Evolutionary conservation across 148 eudicot genomes (phyloP).

Genomic region (Oxyria digyna): DNA sequence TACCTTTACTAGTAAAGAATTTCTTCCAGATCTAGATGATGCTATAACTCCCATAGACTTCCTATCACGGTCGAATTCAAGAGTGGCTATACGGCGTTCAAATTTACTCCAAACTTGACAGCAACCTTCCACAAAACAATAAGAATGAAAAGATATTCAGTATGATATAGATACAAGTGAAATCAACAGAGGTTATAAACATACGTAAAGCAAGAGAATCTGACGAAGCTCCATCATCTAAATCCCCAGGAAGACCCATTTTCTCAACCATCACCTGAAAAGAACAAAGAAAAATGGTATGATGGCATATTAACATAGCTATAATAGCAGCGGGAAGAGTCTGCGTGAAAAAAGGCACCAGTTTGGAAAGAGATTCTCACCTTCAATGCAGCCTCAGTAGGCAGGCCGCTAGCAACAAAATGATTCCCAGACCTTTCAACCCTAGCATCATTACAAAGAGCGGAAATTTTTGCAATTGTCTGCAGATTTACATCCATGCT

Average conservation of each 20-base stretch:
- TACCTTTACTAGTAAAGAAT: slow-evolving; percentile 40
- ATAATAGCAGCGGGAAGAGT: background rate
- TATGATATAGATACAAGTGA: background rate
- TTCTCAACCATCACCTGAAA: slow-evolving; percentile 43
- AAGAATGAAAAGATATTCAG: background rate
- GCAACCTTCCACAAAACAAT: slow-evolving; percentile 16
- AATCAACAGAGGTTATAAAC: slow-evolving; percentile 6
- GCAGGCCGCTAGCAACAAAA: slow-evolving; percentile 36
- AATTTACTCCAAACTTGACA: slow-evolving; percentile 24
- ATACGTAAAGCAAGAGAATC: slow-evolving; percentile 21
- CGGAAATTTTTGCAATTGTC: slow-evolving; percentile 30
- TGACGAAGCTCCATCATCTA: slow-evolving; percentile 13
- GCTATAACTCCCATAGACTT: slow-evolving; percentile 47
- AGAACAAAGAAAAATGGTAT: background rate
- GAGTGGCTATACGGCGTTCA: slow-evolving; percentile 33
- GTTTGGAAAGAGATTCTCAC: slow-evolving; percentile 13
- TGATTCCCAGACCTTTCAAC: slow-evolving; percentile 27
- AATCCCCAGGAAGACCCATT: slow-evolving; percentile 35
- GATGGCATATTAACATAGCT: background rate
- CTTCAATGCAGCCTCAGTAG: slow-evolving; percentile 48
- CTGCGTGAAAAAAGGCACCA: background rate
- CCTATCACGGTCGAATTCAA: slow-evolving; percentile 49
- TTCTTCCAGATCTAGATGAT: slow-evolving; percentile 23
- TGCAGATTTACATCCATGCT: slow-evolving; percentile 28
- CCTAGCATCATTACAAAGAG: slow-evolving; percentile 36